These are phyloP conservation scores for Babesia sp. DNA, from an alignment of 169 alveolate species.

Conservation along the genomic window DNA sequence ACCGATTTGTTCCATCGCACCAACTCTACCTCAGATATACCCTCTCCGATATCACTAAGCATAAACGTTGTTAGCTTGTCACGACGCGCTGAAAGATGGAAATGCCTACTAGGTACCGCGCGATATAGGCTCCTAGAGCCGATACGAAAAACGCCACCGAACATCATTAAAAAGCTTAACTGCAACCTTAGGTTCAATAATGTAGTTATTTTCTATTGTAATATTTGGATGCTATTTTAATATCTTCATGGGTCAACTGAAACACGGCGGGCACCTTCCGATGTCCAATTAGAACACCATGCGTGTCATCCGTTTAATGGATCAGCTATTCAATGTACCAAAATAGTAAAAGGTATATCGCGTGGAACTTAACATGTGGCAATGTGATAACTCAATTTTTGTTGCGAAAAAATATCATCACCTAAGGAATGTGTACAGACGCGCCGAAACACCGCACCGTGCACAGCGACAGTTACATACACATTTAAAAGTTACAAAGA, in stretches of 20 bases:
- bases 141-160: not conserved
- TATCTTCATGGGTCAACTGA: too few relatives aligned
- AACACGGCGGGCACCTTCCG: too few relatives aligned
- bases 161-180: not conserved
- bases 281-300: too few relatives aligned
- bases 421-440: not conserved
- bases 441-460: not conserved
- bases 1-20: conserved; percentile 87
- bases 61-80: conserved; percentile 79
- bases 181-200: too few relatives aligned
- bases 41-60: conserved; percentile 86
- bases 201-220: too few relatives aligned
- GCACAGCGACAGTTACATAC: not conserved
- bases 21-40: conserved; percentile 91
- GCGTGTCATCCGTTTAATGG: too few relatives aligned
- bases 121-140: conserved; percentile 18
- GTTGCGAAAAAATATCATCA: too few relatives aligned
- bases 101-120: conserved; percentile 6
- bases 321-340: too few relatives aligned
- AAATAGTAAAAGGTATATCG: too few relatives aligned
- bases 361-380: too few relatives aligned
- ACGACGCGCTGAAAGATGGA: conserved; percentile 37
- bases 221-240: too few relatives aligned
- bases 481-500: not conserved
- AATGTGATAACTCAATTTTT: too few relatives aligned